Evolutionary conservation across 1,284 basidiomycete species (phyloP).

Genomic region (Leccinum griseonigrum): DNA sequence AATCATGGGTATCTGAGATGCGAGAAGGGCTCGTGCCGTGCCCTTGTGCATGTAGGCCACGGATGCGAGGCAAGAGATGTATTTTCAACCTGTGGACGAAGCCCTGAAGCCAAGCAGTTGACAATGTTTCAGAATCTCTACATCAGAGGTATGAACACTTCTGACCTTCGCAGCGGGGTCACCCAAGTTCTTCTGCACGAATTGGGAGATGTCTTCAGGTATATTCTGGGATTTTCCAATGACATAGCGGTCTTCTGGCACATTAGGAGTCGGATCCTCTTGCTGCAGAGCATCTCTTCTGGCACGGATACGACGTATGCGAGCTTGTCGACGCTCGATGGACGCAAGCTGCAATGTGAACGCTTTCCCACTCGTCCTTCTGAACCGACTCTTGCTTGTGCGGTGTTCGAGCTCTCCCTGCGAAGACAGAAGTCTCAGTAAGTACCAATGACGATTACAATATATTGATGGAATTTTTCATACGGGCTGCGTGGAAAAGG

Average conservation of each 20-base stretch:
- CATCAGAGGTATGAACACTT: too few species aligned
- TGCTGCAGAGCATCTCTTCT: background rate
- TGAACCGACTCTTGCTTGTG: background rate
- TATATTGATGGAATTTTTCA: too few species aligned
- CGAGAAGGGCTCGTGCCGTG: too few species aligned
- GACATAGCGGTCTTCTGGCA: background rate
- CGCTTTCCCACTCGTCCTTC: background rate
- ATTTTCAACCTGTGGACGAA: too few species aligned
- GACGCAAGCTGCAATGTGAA: background rate
- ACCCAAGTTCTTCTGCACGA: background rate
- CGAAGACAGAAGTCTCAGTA: too few species aligned
- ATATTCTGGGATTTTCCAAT: background rate
- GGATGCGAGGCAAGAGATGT: too few species aligned
- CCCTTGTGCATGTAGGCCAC: too few species aligned
- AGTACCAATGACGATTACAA: too few species aligned
- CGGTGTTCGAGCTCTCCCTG: background rate
- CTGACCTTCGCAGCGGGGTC: background rate
- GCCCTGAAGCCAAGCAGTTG: too few species aligned
- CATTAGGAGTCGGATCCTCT: background rate
- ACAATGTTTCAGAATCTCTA: too few species aligned
- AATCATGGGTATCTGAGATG: too few species aligned
- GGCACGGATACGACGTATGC: background rate
- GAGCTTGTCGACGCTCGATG: background rate
- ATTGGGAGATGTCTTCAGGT: background rate
- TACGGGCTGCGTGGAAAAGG: background rate